Base-by-base conservation (phyloP, 2,329 filamentous ascomycete species). In the Camillea tinctor region DNA sequence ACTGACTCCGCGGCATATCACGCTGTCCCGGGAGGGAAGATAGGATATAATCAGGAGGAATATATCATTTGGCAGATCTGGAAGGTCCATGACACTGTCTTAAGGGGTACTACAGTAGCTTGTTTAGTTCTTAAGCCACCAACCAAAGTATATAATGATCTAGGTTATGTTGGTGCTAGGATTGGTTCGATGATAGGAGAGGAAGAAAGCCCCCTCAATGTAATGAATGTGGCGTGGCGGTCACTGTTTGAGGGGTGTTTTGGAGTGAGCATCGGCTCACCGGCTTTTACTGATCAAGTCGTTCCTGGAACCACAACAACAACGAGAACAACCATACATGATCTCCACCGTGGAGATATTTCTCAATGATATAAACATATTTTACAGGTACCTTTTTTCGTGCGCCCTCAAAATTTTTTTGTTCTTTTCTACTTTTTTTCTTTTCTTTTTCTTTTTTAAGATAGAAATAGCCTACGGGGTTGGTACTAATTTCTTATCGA, bases 21-120 rank as follows among this genome's bases (percentile, higher is more conserved):
- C 68, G 56, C 80, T 73, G 62, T 87, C 84, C 19, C 67, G 72
- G 2, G 84, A 77, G 0, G 79, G 71, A 17, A 89, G 75, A 64
- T 81, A 70, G 2, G 68, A 74, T 40, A 83, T 60, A 57, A 88
- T 73, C 54, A 85, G 76, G 60, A 85, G 75, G 65, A 88, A 87
- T 52, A 88, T 69, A 56, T 86, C 84, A 65, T 80, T 78, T n/a
- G 85, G 85, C 48, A 88, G 75, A 17, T 77, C 72, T 9, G 73
- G 75, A 26, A 82, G 72, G 61, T 77, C 72, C 71, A 72, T 74
- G 36, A 54, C 36, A 26, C 3, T 60, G 8, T 30, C 26, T 30
- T 30, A 2, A 11, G 26, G 26, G 13, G 26, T 57, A 50, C 36
- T 8, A 15, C 44, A n/a, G 3, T 44, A 11, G 2, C 5, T 17